phyloP scores from a whole-genome alignment of 2,329 filamentous ascomycete species.

The Pestalotiopsis sp. region DNA sequence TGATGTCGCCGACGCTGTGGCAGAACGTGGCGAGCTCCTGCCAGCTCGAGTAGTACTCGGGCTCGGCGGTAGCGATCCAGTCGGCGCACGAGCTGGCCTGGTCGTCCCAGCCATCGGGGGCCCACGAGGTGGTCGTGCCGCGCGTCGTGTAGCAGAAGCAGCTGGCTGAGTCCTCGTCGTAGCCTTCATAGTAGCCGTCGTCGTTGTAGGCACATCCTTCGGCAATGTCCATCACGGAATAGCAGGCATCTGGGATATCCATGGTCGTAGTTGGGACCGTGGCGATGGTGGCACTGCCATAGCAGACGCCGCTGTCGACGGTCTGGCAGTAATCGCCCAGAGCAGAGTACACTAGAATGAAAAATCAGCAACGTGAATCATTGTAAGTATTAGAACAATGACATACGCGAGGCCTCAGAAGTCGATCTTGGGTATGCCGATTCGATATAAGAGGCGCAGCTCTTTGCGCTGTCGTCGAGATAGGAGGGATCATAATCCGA shows the following conservation, averaged over 20 bases:
- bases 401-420: constrained; percentile 12
- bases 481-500: constrained; percentile 6
- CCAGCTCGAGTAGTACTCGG: neutral
- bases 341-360: constrained; percentile 9
- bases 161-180: constrained; percentile 13
- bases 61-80: constrained; percentile 12
- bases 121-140: constrained; percentile 10
- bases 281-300: neutral
- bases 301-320: constrained; percentile 2
- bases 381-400: neutral
- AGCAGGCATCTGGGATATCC: constrained; percentile 5
- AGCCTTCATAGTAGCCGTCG: neutral
- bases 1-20: constrained; percentile 8
- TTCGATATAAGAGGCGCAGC: constrained; percentile 13
- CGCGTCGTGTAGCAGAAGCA: constrained; percentile 17
- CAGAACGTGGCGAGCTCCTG: neutral
- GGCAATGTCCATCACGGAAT: constrained; percentile 6
- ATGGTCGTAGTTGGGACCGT: neutral
- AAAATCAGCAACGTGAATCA: neutral
- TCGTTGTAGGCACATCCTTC: constrained; percentile 8
- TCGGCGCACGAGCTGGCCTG: constrained; percentile 11
- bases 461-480: constrained; percentile 14
- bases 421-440: constrained; percentile 10
- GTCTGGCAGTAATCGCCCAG: constrained; percentile 11
- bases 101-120: constrained; percentile 13